These are phyloP conservation scores for Jasminum sambac DNA, from an alignment of 257 asterid species.

Conservation along the genomic window DNA sequence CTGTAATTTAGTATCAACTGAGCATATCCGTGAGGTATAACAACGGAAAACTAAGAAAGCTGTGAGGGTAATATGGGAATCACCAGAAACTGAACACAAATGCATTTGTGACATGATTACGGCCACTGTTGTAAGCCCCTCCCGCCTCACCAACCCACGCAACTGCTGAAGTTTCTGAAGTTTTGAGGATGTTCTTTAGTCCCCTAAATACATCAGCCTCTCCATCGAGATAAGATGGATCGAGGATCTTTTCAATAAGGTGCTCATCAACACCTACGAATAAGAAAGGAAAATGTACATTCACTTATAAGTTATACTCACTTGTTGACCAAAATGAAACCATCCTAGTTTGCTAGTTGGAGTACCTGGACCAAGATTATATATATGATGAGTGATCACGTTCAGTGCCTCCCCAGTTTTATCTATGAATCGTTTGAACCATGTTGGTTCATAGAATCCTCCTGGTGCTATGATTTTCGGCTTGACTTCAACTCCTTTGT, in stretches of 20 bases:
- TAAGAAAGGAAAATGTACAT: neutral
- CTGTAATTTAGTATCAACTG: constrained; percentile 21
- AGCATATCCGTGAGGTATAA: neutral
- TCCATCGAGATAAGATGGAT: constrained; percentile 47
- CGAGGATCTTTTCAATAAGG: constrained; percentile 45
- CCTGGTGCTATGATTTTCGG: constrained; percentile 60
- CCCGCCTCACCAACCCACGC: constrained; percentile 65
- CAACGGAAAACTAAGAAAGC: neutral
- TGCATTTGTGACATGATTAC: constrained; percentile 53
- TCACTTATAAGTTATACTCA: neutral
- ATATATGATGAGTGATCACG: constrained; percentile 64
- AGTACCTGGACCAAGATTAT: constrained; percentile 77
- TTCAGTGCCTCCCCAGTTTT: constrained; percentile 38
- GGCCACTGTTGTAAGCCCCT: constrained; percentile 59
- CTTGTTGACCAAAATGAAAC: neutral
- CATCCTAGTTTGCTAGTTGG: neutral
- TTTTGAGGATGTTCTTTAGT: constrained; percentile 33
- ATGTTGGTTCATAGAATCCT: constrained; percentile 54
- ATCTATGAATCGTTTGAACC: constrained; percentile 46
- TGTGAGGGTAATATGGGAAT: neutral
- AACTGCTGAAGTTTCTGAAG: constrained; percentile 36
- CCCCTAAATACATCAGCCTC: constrained; percentile 38
- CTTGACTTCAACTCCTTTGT: constrained; percentile 29
- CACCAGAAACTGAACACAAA: constrained; percentile 72
- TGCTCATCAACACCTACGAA: constrained; percentile 49